Base-by-base conservation (phyloP, 2,329 filamentous ascomycete genomes). In the Calonectria ilicicola region DNA sequence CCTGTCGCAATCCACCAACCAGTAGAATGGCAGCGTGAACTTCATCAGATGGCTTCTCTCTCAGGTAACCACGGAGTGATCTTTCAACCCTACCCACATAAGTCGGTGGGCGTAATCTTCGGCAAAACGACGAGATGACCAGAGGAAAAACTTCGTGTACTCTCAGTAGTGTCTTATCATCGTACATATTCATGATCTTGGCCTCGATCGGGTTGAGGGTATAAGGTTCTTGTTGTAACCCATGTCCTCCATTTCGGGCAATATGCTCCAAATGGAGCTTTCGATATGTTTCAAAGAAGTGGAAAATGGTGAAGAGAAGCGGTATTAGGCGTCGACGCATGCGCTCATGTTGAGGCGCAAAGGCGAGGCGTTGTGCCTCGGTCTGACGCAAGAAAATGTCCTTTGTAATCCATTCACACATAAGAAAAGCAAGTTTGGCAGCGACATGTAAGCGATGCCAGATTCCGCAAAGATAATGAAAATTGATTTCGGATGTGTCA, bases 361-460 rank as follows among this genome's bases (percentile, higher is more conserved):
- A 93, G 60, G 91, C 90, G 23, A 82, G 80, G 70, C 86, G 87
- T 78, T 91, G 87, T 5, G 86, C 82, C 72, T 90, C 89, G 0
- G 90, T 90, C 21, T 86, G 89, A 65, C 89, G 85, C 19, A 92
- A 80, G 75, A 93, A 93, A 15, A 93, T 91, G 73, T 93, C 91
- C 75, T 91, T 92, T 4, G 89, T 91, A 17, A 91, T 90, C 87
- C 91, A 91, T 75, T 91, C 89, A 74, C 90, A 91, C 82, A 93
- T 92, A 65, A 91, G 83, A 70, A 87, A 88, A 0, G 91, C 88
- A 17, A 93, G 81, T 80, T 93, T 93, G 12, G 90, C 87, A 15
- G 91, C 89, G 29, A 93, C 91, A 77, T 93, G 91, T 2, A 93
- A 82, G 21, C 91, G 88, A 80, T 93, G 91, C 91, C 91, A 93